Percentiles rank a stretch among this genome's conserved stretches.
Conservation (phyloP, 352 stramenopile genomes). For the Globisporangium splendens region DNA sequence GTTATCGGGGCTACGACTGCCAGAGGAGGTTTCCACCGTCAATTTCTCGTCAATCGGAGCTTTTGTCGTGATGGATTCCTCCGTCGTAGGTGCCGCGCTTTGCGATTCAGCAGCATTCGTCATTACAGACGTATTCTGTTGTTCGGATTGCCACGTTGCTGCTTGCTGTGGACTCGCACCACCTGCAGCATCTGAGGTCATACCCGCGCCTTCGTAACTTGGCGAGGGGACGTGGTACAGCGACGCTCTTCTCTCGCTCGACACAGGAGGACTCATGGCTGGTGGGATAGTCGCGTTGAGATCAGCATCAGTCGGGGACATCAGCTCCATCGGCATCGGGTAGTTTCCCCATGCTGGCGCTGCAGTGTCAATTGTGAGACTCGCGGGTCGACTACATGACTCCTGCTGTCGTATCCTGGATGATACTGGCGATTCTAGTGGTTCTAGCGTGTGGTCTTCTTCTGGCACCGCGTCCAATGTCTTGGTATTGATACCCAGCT, state of each 20-base stretch:
- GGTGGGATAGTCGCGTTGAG: constrained; percentile 13
- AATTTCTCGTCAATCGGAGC: too few species aligned
- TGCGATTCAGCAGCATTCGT: neutral
- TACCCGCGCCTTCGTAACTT: neutral
- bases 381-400: neutral
- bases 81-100: too few species aligned
- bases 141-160: neutral
- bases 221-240: constrained; percentile 2
- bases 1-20: too few species aligned
- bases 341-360: neutral
- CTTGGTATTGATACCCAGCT: neutral
- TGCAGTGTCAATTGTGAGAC: neutral
- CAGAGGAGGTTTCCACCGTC: neutral
- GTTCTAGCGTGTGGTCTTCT: constrained; percentile 5
- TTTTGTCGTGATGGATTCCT: too few species aligned
- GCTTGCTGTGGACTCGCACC: neutral
- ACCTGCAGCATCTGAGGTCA: neutral
- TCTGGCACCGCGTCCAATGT: constrained; percentile 9
- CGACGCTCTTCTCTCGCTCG: constrained; percentile 1
- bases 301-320: constrained; percentile 21
- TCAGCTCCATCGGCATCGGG: constrained; percentile 19
- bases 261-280: constrained; percentile 11
- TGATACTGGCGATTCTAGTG: neutral
- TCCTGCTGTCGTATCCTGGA: neutral
- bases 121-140: neutral